Conservation (phyloP, 2,329 filamentous ascomycete species). For the Botrytis aclada region DNA sequence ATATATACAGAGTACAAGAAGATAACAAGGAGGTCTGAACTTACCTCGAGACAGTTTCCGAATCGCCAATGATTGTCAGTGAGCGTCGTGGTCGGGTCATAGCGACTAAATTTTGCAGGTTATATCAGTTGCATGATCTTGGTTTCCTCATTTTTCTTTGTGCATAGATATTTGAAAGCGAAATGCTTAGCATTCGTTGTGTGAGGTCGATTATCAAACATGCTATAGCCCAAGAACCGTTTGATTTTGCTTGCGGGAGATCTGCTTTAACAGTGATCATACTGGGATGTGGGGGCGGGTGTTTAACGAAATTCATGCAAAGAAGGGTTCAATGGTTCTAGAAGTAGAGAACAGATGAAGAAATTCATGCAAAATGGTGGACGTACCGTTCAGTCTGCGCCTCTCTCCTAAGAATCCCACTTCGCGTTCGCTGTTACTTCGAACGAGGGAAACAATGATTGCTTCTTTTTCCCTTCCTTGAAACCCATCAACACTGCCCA, state of each 20-base stretch:
- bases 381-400: slow-evolving; percentile 82
- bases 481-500: slow-evolving; percentile 97
- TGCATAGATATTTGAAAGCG: slow-evolving; percentile 7
- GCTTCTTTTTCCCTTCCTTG: slow-evolving; percentile 97
- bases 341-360: neutral
- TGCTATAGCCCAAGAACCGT: slow-evolving; percentile 2
- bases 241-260: slow-evolving; percentile 6
- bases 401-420: slow-evolving; percentile 94
- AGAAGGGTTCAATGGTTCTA: slow-evolving; percentile 3
- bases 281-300: neutral
- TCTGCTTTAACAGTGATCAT: neutral
- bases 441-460: slow-evolving; percentile 87
- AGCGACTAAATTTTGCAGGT: slow-evolving; percentile 60
- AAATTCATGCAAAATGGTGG: slow-evolving; percentile 23
- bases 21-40: slow-evolving; percentile 41
- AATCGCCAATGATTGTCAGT: slow-evolving; percentile 87
- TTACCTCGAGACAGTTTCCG: slow-evolving; percentile 78
- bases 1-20: neutral
- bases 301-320: slow-evolving; percentile 9
- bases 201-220: slow-evolving; percentile 4
- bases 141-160: slow-evolving; percentile 16
- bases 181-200: neutral
- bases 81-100: slow-evolving; percentile 95
- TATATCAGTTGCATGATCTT: slow-evolving; percentile 22
- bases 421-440: slow-evolving; percentile 82